These are phyloP conservation scores for Penicillium daleae DNA, from an alignment of 495 filamentous ascomycete genomes.

Conservation along the genomic window DNA sequence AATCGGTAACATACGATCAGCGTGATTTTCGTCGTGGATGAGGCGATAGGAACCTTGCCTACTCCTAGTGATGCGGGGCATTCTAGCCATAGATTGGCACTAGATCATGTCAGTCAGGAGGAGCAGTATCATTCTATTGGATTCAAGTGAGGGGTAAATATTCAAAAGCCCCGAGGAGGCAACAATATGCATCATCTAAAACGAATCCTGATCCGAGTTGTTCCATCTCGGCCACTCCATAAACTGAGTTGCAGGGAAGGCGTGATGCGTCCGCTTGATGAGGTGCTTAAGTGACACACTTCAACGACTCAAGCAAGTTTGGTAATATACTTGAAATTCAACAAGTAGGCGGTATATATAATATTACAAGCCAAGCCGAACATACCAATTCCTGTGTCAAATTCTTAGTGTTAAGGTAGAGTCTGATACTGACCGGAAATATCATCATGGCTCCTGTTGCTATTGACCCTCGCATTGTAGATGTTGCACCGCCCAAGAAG, in stretches of 20 bases:
- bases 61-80: neutral
- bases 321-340: neutral
- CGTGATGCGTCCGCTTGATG: conserved; percentile 26
- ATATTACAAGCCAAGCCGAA: too few relatives aligned
- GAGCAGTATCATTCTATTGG: neutral
- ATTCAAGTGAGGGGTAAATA: conserved; percentile 10
- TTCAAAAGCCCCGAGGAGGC: neutral
- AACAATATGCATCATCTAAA: neutral
- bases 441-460: conserved; percentile 49
- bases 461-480: conserved; percentile 62
- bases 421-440: neutral
- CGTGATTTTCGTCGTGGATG: conserved; percentile 19
- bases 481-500: conserved; percentile 63
- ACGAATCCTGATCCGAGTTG: neutral
- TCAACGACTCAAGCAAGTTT: neutral
- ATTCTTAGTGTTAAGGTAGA: neutral
- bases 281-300: conserved; percentile 40
- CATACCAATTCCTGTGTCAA: neutral
- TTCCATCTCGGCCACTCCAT: neutral
- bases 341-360: neutral
- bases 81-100: neutral
- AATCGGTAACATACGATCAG: neutral
- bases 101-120: neutral
- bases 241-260: conserved; percentile 15
- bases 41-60: conserved; percentile 16